These are phyloP conservation scores for Dioscorea zingiberensis DNA, from an alignment of 106 monocot genomes.

Conservation along the genomic window DNA sequence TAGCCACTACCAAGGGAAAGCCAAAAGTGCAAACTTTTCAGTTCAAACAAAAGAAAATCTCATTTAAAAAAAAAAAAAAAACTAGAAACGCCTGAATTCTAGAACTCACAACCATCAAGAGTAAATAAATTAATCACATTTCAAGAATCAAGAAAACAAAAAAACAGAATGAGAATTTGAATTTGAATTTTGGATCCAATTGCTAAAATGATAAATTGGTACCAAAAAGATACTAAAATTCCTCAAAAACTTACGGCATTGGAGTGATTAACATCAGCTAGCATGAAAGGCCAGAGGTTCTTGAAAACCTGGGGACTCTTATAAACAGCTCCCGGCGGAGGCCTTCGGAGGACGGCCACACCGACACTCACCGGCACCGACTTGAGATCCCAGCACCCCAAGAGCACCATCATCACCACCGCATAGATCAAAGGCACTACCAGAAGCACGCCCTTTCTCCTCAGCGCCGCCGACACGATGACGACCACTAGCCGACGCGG, in stretches of 20 bases:
- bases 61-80: background rate
- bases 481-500: conserved; percentile 24
- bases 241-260: conserved; percentile 42
- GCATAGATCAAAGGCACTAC: conserved; percentile 56
- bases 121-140: background rate
- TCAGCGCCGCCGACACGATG: conserved; percentile 30
- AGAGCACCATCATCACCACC: conserved; percentile 41
- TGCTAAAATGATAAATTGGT: background rate
- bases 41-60: too few relatives aligned
- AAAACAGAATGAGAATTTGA: background rate
- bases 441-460: conserved; percentile 50
- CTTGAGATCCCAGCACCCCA: conserved; percentile 31
- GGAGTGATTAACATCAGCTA: conserved; percentile 46
- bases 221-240: background rate
- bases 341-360: conserved; percentile 30
- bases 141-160: background rate
- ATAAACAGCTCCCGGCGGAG: conserved; percentile 61
- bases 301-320: conserved; percentile 66
- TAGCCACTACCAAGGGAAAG: too few relatives aligned
- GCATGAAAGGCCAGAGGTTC: conserved; percentile 61
- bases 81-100: background rate
- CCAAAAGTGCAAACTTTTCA: too few relatives aligned
- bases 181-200: background rate
- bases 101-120: background rate
- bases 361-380: conserved; percentile 32